Evolutionary conservation across 345 rosid species (phyloP).

Genomic region (Acer yangbiense): DNA sequence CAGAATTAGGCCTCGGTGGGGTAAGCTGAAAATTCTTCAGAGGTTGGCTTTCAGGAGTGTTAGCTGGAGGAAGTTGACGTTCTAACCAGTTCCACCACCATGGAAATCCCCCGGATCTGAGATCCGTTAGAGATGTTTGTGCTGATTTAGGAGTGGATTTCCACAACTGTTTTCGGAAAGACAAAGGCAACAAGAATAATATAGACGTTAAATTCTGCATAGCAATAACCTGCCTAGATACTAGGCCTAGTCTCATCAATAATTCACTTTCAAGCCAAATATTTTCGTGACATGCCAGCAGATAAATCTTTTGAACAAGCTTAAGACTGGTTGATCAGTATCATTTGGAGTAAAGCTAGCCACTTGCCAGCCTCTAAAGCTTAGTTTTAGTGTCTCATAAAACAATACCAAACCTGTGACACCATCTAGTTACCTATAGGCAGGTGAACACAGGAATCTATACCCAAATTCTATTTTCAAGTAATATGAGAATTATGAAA

Average conservation of each 20-base stretch:
- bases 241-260: not conserved
- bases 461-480: not conserved
- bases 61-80: slow-evolving; percentile 52
- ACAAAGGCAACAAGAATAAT: not conserved
- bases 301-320: not conserved
- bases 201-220: not conserved
- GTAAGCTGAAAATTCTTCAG: slow-evolving; percentile 49
- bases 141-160: slow-evolving; percentile 56
- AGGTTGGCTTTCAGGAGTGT: slow-evolving; percentile 45
- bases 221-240: not conserved
- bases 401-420: not conserved
- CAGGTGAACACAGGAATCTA: not conserved
- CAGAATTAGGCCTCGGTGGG: slow-evolving; percentile 54
- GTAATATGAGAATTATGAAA: no score
- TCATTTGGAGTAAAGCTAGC: not conserved
- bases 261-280: not conserved
- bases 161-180: slow-evolving; percentile 47
- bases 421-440: not conserved
- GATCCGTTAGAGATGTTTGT: slow-evolving; percentile 41
- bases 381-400: not conserved
- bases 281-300: not conserved
- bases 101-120: slow-evolving; percentile 64
- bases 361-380: not conserved
- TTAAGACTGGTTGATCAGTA: not conserved
- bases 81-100: slow-evolving; percentile 99